phyloP scores from a whole-genome alignment of 768 basidiomycete genomes.

The Nidularia sp. region DNA sequence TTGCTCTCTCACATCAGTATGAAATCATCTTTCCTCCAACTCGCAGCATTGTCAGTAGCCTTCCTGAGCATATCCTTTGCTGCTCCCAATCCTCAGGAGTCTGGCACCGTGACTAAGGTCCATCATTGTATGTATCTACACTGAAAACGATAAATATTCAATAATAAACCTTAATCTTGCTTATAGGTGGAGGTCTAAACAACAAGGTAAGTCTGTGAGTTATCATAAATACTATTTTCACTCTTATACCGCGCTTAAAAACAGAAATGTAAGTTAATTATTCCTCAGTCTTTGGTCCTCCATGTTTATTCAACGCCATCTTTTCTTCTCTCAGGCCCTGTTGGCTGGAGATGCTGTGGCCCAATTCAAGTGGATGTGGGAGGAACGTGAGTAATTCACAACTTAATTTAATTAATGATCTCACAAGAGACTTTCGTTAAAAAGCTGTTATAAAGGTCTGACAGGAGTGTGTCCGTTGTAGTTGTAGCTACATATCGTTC shows the following conservation, averaged over 20 bases:
- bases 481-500: not conserved
- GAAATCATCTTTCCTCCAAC: not conserved
- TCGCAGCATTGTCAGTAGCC: not conserved
- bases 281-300: not conserved
- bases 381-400: not conserved
- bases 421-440: not conserved
- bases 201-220: not conserved
- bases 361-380: not conserved
- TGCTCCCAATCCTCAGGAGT: not conserved
- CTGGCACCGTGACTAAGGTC: not conserved
- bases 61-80: not conserved
- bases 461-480: constrained; percentile 4
- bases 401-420: not conserved
- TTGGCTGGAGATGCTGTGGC: constrained; percentile 1
- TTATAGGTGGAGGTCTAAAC: not conserved
- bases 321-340: not conserved
- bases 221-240: not conserved
- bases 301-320: not conserved
- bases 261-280: not conserved
- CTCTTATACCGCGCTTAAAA: not conserved
- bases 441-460: constrained; percentile 3
- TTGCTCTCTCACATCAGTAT: not conserved
- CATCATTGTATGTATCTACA: not conserved
- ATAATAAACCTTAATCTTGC: not conserved
- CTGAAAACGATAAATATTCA: not conserved